A percentile compares a stretch with the other conserved stretches of the same genome.
phyloP scores from a whole-genome alignment of 495 filamentous ascomycete genomes.

The Penicillium diatomitis region DNA sequence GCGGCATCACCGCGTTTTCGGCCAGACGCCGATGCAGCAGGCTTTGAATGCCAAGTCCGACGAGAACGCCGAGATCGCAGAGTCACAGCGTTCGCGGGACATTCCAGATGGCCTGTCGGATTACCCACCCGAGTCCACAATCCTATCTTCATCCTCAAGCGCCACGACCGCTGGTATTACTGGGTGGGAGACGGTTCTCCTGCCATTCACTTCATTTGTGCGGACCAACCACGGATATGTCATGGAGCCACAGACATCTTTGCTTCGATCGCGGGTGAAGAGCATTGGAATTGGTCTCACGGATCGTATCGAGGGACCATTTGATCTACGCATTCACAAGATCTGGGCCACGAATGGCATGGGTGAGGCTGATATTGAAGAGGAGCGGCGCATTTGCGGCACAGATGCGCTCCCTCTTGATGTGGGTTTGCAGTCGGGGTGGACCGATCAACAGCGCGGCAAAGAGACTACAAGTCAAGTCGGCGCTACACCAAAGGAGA shows the following conservation, averaged over 20 bases:
- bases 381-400: conserved; percentile 35
- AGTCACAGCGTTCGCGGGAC: conserved; percentile 18
- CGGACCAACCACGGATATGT: conserved; percentile 86
- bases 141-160: conserved; percentile 25
- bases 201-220: conserved; percentile 87
- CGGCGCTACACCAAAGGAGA: conserved; percentile 12
- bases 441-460: conserved; percentile 8
- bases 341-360: conserved; percentile 65
- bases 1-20: conserved; percentile 42
- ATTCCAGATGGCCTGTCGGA: conserved; percentile 32
- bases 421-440: conserved; percentile 29
- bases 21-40: conserved; percentile 6
- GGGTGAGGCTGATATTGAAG: conserved; percentile 31
- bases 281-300: conserved; percentile 83
- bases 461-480: conserved; percentile 2
- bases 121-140: conserved; percentile 29
- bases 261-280: conserved; percentile 72
- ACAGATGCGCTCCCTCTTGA: conserved; percentile 33
- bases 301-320: conserved; percentile 79
- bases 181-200: conserved; percentile 86
- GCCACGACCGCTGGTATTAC: conserved; percentile 45
- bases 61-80: conserved; percentile 15
- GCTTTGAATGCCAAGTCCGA: conserved; percentile 6
- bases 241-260: conserved; percentile 82
- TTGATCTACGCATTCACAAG: conserved; percentile 69